Conservation (phyloP, 1,284 basidiomycete genomes). For the Pseudozyma sp. region DNA sequence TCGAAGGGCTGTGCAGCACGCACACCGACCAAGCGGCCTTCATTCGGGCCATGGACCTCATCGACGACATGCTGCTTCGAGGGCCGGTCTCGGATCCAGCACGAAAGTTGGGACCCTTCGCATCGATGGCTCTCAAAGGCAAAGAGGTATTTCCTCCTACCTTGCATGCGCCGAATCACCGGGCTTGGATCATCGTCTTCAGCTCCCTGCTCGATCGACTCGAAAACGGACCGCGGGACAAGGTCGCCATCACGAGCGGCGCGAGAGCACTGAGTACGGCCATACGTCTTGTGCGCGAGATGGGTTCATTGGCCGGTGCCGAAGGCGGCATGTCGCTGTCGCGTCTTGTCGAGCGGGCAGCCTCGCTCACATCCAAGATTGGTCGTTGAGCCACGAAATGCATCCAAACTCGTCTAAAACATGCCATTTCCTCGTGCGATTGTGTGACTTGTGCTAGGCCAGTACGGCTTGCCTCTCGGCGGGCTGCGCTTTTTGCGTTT, state of each 20-base stretch:
- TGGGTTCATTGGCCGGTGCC: constrained; percentile 23
- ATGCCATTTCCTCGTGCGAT: neutral
- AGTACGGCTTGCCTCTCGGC: constrained; percentile 31
- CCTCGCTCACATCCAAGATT: constrained; percentile 14
- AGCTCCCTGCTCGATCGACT: constrained; percentile 38
- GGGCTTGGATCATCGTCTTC: constrained; percentile 35
- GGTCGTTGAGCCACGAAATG: constrained; percentile 3
- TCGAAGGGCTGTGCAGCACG: constrained; percentile 31
- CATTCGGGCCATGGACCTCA: constrained; percentile 33
- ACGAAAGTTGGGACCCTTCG: constrained; percentile 29
- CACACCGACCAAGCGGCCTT: constrained; percentile 37
- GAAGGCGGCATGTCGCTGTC: constrained; percentile 37
- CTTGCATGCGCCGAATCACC: constrained; percentile 16
- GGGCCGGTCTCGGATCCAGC: constrained; percentile 3
- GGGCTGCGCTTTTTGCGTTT: constrained; percentile 15
- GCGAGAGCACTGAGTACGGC: constrained; percentile 19
- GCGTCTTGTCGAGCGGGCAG: constrained; percentile 27
- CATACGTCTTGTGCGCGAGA: constrained; percentile 33
- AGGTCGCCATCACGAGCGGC: constrained; percentile 1
- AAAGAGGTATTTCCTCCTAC: constrained; percentile 1
- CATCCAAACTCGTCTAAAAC: neutral
- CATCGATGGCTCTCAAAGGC: constrained; percentile 9
- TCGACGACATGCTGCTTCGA: constrained; percentile 43
- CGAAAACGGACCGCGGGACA: constrained; percentile 24
- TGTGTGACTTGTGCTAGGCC: constrained; percentile 10